These are phyloP conservation scores for Aspergillus cavernicola DNA, from an alignment of 495 filamentous ascomycete genomes.

Conservation along the genomic window DNA sequence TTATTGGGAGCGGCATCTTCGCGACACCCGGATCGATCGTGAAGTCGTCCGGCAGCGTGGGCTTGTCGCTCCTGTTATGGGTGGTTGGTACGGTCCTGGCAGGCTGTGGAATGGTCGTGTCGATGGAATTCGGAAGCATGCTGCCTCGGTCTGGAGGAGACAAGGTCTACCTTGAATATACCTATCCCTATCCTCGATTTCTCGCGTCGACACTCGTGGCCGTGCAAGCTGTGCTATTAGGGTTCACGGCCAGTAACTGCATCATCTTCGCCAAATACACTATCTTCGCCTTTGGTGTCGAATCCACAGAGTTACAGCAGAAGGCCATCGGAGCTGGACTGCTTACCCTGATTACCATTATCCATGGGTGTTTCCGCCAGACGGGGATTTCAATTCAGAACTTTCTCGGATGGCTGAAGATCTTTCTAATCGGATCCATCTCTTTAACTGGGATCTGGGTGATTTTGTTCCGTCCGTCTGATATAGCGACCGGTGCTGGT, in stretches of 20 bases:
- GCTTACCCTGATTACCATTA: conserved; percentile 33
- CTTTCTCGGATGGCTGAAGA: conserved; percentile 45
- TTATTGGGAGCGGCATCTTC: conserved; percentile 75
- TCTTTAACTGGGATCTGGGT: conserved; percentile 43
- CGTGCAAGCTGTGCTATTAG: conserved; percentile 63
- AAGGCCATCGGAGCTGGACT: conserved; percentile 36
- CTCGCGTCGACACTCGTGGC: conserved; percentile 66
- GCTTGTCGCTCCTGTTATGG: conserved; percentile 62
- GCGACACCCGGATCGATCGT: conserved; percentile 67
- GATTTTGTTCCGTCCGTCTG: conserved; percentile 27
- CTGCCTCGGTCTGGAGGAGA: conserved; percentile 65
- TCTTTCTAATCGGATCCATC: conserved; percentile 43
- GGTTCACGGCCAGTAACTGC: conserved; percentile 56
- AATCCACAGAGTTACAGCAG: conserved; percentile 32
- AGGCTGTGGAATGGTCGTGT: conserved; percentile 56
- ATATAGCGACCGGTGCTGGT: conserved; percentile 7
- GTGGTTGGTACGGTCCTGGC: conserved; percentile 57
- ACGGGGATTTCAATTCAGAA: conserved; percentile 45
- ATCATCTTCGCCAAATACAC: conserved; percentile 46
- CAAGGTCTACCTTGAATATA: conserved; percentile 75
- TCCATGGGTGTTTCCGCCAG: conserved; percentile 37
- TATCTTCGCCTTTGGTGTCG: conserved; percentile 33
- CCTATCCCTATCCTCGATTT: conserved; percentile 64
- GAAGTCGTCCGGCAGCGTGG: conserved; percentile 64
- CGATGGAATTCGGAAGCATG: conserved; percentile 70